Percentiles rank a stretch among this genome's conserved stretches.
Conservation (phyloP, 1,284 basidiomycete species). For the Irpex sp. region DNA sequence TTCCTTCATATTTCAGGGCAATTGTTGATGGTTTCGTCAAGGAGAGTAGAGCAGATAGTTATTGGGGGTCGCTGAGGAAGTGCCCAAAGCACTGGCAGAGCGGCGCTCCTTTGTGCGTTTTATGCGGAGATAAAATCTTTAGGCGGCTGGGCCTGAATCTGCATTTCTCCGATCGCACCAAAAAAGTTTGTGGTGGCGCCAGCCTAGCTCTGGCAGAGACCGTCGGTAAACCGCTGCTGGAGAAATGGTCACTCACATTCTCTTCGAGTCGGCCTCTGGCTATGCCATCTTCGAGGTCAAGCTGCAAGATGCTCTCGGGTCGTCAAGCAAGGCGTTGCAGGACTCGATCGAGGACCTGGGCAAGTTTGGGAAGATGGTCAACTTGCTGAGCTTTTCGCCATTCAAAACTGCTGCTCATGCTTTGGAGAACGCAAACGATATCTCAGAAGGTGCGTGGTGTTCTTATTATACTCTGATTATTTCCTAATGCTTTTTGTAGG, state of each 20-base stretch:
- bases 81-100: not conserved
- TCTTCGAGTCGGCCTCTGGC: constrained; percentile 94
- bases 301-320: constrained; percentile 86
- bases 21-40: too few relatives aligned
- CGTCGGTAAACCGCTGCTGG: not conserved
- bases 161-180: not conserved
- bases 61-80: not conserved
- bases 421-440: constrained; percentile 93
- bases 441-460: constrained; percentile 79
- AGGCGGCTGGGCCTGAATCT: not conserved
- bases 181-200: constrained; percentile 1
- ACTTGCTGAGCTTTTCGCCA: constrained; percentile 87
- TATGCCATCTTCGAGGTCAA: constrained; percentile 93
- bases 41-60: too few relatives aligned
- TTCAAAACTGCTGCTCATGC: constrained; percentile 96
- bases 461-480: not conserved
- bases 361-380: constrained; percentile 94
- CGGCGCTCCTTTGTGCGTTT: not conserved
- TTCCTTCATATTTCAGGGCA: too few relatives aligned
- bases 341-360: constrained; percentile 82
- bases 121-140: not conserved
- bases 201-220: not conserved
- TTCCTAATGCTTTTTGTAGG: constrained; percentile 40
- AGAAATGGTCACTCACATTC: constrained; percentile 75
- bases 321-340: constrained; percentile 80